Evolutionary conservation across 1,139 yeast species (phyloP), one percentile per base, ranked within the genome.

Genomic region (Pichia cactophila): DNA sequence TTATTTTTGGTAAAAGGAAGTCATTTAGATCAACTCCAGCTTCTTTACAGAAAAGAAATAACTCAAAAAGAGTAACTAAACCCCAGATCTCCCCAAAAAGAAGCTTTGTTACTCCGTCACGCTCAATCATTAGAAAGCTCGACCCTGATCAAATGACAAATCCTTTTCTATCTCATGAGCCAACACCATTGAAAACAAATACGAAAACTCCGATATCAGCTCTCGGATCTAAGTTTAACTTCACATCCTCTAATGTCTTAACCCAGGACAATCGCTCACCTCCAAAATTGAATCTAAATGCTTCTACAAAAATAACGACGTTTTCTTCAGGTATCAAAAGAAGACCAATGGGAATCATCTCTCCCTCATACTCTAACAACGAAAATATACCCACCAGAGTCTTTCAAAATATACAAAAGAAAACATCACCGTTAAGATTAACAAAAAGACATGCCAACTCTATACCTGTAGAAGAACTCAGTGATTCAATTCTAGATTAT

Each of bases 401-500:
- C 4, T 33, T 14, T 38, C 9, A 26, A 11, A 35, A 17, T 28
- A 48, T 29, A 9, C 26, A 2, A 23, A 20, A 2, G 5, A 38
- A 38, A 12, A 38, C 41, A 9, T 38, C 41, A 7, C 41, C 41
- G 5, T 23, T 38, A 4, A 38, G 23, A 23, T 5, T 38, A 14
- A 7, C 26, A 45, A 37, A 36, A 5, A 29, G 23, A 3, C 40
- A n/a, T 36, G 47, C 11, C 41, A 42, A 26, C 29, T 38, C 41
- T 16, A 12, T 44, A 35, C 54, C 58, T 28, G 59, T 60, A 33
- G 56, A 54, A 43, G 54, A 54, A 17, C 45, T 56, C 16, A 63
- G 64, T 48, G 67, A 63, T 45, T 63, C 65, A 5, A 55, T 62
- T 51, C 52, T 62, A 38, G 63, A 61, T 17, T 51, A 56, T 38